Evolutionary conservation across 331 rosid species (phyloP), one percentile per base, ranked within the genome.

Genomic region (Arachis monticola): DNA sequence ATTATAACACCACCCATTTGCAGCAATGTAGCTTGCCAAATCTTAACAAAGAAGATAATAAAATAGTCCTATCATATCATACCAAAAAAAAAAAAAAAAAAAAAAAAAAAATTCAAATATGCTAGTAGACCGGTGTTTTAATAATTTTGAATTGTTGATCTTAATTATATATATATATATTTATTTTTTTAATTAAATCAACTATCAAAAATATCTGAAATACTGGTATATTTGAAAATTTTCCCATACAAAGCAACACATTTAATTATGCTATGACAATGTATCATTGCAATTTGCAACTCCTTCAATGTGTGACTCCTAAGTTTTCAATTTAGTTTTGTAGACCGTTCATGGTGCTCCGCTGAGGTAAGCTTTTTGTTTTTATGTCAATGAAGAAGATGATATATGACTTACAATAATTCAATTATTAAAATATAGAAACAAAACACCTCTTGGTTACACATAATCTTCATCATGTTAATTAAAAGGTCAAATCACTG

Each of bases 321-420:
- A 6, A 53, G 56, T 53, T 76, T 45, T 13, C 65, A 45, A n/a
- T 64, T 75, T 70, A 6, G 0, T 38, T 60, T 57, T 69, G 71
- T 48, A 62, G 69, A 72, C 78, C 87, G n/a, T 73, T 77, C 82
- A 76, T 75, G 65, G 80, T 75, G 78, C 73, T 80, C 77, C 75
- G 48, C 77, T 64, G 69, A 78, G 50, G 59, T 68, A 31, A 64
- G 64, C 79, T 79, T 46, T 89, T 85, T 17, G 22, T 86, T 80
- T 64, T 77, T 79, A 84, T 70, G 85, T 86, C 83, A 10, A 88
- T 89, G 93, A 59, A 72, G 60, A 64, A 72, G 60, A 64, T 82
- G 85, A 69, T 67, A 70, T 72, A n/a, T 67, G 52, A 60, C 79
- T 74, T 73, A 46, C 82, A 81, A 79, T 73, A 69, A 80, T 80